Evolutionary conservation across 108 stramenopile genomes (phyloP).

Genomic region (Phaeodactylum tricornutum): DNA sequence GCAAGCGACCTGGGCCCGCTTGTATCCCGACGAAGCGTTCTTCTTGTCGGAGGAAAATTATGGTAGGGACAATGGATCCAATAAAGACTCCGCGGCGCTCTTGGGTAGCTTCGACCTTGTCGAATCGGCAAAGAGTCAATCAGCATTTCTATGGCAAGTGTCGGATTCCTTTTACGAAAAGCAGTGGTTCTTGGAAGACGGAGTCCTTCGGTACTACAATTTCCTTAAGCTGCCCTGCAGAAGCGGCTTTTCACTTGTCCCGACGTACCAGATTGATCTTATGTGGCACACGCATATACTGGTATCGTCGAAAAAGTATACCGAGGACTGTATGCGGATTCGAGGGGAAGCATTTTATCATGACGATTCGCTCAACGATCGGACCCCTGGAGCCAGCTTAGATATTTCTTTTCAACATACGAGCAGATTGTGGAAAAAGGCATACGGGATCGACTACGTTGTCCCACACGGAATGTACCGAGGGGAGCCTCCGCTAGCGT

Average conservation of each 20-base stretch:
- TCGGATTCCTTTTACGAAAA: conserved; percentile 15
- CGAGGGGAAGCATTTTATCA: conserved; percentile 27
- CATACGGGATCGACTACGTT: conserved; percentile 24
- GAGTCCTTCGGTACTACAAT: conserved; percentile 12
- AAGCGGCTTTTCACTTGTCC: conserved; percentile 15
- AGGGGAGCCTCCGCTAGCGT: conserved; percentile 39
- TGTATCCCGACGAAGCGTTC: conserved; percentile 14
- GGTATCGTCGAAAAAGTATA: conserved; percentile 14
- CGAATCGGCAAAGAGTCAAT: conserved; percentile 23
- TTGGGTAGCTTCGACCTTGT: conserved; percentile 23
- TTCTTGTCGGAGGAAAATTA: not conserved
- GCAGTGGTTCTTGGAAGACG: conserved; percentile 26
- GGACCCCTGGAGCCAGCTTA: conserved; percentile 22
- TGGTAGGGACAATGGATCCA: not conserved
- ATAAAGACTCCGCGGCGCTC: not conserved
- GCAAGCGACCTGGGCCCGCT: conserved; percentile 2
- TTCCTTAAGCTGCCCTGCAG: conserved; percentile 3
- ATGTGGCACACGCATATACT: conserved; percentile 61
- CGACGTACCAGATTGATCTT: conserved; percentile 56
- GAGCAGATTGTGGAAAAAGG: conserved; percentile 26
- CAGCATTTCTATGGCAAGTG: conserved; percentile 49
- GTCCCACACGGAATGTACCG: conserved; percentile 57
- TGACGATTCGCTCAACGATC: conserved; percentile 53
- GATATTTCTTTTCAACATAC: conserved; percentile 29
- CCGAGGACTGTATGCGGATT: conserved; percentile 23